Conservation (phyloP, 1,139 yeast species). For the Suhomyces kunorum region DNA sequence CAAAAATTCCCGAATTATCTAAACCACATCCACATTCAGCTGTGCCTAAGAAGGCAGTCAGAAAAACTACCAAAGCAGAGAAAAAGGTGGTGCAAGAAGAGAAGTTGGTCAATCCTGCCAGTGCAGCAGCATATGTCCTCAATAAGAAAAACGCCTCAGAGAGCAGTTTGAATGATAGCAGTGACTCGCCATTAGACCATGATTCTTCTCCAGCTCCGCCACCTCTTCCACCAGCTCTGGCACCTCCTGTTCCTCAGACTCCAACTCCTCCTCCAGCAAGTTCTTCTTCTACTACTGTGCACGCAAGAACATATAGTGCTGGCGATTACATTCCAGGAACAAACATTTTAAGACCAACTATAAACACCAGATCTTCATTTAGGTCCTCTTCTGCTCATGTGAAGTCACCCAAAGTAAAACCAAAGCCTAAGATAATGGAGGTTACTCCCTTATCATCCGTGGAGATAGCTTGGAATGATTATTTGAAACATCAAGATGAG, state of each 20-base stretch:
- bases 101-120: conserved; percentile 37
- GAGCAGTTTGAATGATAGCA: conserved; percentile 12
- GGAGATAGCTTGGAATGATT: conserved; percentile 70
- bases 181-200: conserved; percentile 11
- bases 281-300: background rate
- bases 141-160: conserved; percentile 26
- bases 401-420: conserved; percentile 19
- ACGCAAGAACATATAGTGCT: conserved; percentile 6
- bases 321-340: conserved; percentile 58
- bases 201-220: background rate
- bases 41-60: conserved; percentile 14
- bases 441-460: conserved; percentile 57
- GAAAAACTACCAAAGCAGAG: conserved; percentile 14
- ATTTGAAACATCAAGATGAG: conserved; percentile 64
- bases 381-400: conserved; percentile 21
- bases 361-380: conserved; percentile 42
- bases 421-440: conserved; percentile 37
- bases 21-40: conserved; percentile 24
- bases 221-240: background rate
- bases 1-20: conserved; percentile 49
- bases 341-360: conserved; percentile 55
- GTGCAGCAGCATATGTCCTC: conserved; percentile 49
- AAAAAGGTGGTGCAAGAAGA: conserved; percentile 19
- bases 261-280: background rate
- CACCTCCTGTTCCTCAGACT: background rate